Evolutionary conservation across 495 filamentous ascomycete species (phyloP), one percentile per base, ranked within the genome.

Genomic region (Delitschia confertaspora): DNA sequence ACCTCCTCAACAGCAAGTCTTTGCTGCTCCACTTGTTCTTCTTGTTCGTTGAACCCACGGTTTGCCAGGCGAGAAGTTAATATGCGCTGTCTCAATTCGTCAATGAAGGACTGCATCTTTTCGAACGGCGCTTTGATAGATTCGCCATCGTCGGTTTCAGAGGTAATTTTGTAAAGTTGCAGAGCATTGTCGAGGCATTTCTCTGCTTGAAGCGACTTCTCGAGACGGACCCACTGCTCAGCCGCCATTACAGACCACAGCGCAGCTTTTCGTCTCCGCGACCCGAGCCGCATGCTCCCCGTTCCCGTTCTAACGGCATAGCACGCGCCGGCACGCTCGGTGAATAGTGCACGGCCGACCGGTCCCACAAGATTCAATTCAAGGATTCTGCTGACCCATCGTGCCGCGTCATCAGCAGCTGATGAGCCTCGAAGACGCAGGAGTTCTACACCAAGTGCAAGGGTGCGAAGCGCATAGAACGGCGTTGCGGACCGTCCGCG

Each of bases 161-260:
- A 20, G 16, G 25, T 27, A 7, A 39, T 77, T 68, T 72, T 69
- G 60, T 93, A 93, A 37, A 85, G 73, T 42, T 67, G 69, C 18
- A 77, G 65, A 0, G 83, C 85, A 42, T 80, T 76, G 35, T 82
- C 76, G 79, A 94, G 65, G 49, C 82, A 83, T 9, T 70, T 65
- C 37, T 82, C 80, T 10, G 83, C 80, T 49, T 85, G 78, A 11
- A 78, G 67, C 23, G 70, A 73, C 39, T 87, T 84, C 6, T 71
- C 75, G 26, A 84, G 70, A 27, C 70, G 72, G 11, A 88, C 61
- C 91, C 91, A 98, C 2, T 77, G 72, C 37, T 93, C 82, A 0
- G 88, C 80, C 4, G 82, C 83, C 22, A 93, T 67, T 19, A 91
- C 72, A 51, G 78, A 82, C 89, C 93, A 98, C 61, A 95, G 73